Percentiles rank a stretch among this genome's conserved stretches.
These are phyloP conservation scores for Pleurotus ostreatus DNA, from an alignment of 768 basidiomycete genomes.

Conservation along the genomic window DNA sequence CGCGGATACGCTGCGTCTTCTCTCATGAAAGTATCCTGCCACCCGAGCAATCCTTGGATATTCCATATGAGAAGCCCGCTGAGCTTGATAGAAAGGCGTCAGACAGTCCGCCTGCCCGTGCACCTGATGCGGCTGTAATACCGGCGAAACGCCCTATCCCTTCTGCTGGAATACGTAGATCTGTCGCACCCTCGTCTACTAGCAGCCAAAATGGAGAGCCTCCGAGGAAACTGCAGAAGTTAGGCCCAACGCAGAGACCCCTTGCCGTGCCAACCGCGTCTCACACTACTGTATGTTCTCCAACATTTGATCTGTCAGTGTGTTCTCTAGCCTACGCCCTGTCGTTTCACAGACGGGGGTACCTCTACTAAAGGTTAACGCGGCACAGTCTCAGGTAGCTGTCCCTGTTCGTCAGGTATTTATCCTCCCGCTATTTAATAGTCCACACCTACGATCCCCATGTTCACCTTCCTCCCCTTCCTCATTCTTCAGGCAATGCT, in stretches of 20 bases:
- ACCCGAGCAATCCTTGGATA: constrained; percentile 29
- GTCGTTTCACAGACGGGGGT: constrained; percentile 43
- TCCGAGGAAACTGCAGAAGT: constrained; percentile 61
- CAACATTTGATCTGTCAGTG: constrained; percentile 6
- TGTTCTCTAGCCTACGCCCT: not conserved
- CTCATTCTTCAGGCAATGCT: constrained; percentile 55
- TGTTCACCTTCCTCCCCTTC: constrained; percentile 9
- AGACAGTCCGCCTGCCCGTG: constrained; percentile 13
- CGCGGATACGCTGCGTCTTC: constrained; percentile 56
- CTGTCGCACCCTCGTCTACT: constrained; percentile 13
- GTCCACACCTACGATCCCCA: not conserved
- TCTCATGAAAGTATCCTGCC: constrained; percentile 48
- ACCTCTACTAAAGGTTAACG: constrained; percentile 62
- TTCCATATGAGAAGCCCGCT: constrained; percentile 29
- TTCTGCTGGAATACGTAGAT: constrained; percentile 20
- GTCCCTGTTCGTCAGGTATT: constrained; percentile 71
- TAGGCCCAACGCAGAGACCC: constrained; percentile 39
- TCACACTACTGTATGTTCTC: constrained; percentile 27
- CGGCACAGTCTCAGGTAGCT: constrained; percentile 68
- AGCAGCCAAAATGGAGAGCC: constrained; percentile 36
- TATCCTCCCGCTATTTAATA: constrained; percentile 7
- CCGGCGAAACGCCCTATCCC: constrained; percentile 51
- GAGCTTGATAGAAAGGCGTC: constrained; percentile 8
- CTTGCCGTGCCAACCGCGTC: constrained; percentile 38
- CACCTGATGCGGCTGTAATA: constrained; percentile 22